Conservation (phyloP, 805 yeast genomes). For the Suhomyces tanzawaensis region DNA sequence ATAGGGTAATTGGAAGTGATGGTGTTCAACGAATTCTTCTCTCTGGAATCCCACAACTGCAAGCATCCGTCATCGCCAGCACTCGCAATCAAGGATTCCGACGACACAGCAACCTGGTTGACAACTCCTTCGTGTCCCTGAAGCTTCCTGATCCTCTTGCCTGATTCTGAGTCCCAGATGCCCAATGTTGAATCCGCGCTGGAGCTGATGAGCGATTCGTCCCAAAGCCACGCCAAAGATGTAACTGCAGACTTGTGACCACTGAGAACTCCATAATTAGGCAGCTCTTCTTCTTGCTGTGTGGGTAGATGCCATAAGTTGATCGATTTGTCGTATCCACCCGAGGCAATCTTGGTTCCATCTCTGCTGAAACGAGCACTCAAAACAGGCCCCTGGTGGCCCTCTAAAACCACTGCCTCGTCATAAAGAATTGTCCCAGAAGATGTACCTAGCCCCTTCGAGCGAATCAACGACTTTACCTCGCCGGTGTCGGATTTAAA, state of each 20-base stretch:
- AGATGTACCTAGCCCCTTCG: not conserved
- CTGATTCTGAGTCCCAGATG: conserved; percentile 61
- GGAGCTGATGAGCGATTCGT: conserved; percentile 47
- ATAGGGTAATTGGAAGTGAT: conserved; percentile 57
- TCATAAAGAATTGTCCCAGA: conserved; percentile 17
- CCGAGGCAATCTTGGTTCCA: conserved; percentile 58
- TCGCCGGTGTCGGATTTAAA: conserved; percentile 1
- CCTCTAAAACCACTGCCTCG: conserved; percentile 41
- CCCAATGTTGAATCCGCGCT: conserved; percentile 64
- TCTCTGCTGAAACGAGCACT: conserved; percentile 49
- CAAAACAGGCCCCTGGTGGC: conserved; percentile 55
- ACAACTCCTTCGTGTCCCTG: conserved; percentile 52
- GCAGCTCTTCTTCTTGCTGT: conserved; percentile 14
- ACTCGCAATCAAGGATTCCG: conserved; percentile 37
- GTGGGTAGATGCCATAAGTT: conserved; percentile 46
- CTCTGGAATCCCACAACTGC: conserved; percentile 63
- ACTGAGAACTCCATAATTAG: conserved; percentile 44
- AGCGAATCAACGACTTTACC: not conserved
- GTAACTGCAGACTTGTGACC: conserved; percentile 70
- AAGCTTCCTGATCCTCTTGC: conserved; percentile 52
- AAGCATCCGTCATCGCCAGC: conserved; percentile 67
- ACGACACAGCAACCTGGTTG: conserved; percentile 46
- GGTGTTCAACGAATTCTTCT: conserved; percentile 40
- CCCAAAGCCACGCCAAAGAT: conserved; percentile 51
- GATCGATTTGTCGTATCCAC: conserved; percentile 56